These are phyloP conservation scores for Gossypium davidsonii DNA, from an alignment of 441 rosid species.

Conservation along the genomic window DNA sequence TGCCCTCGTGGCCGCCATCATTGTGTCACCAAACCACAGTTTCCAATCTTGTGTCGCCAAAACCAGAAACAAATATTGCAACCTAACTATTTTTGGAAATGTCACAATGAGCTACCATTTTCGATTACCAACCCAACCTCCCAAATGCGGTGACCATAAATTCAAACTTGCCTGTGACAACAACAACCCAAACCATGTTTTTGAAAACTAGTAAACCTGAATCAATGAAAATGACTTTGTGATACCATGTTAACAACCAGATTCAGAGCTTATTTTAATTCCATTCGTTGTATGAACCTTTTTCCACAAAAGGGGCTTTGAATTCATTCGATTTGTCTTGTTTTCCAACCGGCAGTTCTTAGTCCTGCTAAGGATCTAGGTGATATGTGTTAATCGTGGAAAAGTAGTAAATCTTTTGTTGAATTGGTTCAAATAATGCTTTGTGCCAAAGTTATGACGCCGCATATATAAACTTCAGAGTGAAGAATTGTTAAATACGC, in stretches of 20 bases:
- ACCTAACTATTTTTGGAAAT: no score
- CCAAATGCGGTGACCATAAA: no score
- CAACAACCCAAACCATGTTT: constrained; percentile 37
- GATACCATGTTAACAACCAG: constrained; percentile 53
- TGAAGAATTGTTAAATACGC: constrained; percentile 75
- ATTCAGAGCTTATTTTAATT: constrained; percentile 68
- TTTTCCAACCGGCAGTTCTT: constrained; percentile 53
- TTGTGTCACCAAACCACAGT: no score
- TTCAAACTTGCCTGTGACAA: no score
- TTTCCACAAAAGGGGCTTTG: constrained; percentile 46
- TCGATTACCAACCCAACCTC: no score
- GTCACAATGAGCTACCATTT: no score
- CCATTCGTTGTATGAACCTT: constrained; percentile 67
- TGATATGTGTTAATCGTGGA: constrained; percentile 46
- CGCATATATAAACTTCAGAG: constrained; percentile 67
- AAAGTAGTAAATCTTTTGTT: constrained; percentile 48
- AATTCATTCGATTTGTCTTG: constrained; percentile 39
- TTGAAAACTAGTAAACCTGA: constrained; percentile 46
- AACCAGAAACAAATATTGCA: no score
- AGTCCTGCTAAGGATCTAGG: constrained; percentile 38
- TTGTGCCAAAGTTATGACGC: constrained; percentile 67
- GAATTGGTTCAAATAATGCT: constrained; percentile 53
- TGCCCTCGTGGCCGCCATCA: no score
- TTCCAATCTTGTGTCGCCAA: no score
- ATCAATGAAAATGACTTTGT: constrained; percentile 61